Evolutionary conservation across 805 yeast species (phyloP), one percentile per base, ranked within the genome.

Genomic region (Nakazawaea molendinolei): DNA sequence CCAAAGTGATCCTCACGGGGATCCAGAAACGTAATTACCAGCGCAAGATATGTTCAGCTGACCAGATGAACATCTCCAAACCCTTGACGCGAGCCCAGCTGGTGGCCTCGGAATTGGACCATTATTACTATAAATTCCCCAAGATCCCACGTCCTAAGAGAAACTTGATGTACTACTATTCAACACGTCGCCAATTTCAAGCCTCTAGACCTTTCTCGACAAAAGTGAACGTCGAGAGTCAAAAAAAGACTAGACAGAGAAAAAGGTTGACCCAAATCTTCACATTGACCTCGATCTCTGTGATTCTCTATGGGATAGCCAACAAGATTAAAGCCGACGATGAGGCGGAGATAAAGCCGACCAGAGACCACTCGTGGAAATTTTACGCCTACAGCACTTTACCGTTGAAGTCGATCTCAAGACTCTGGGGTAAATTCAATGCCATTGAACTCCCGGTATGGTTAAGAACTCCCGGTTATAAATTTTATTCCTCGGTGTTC

Each of bases 341-440:
- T 12, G 42, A 43, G 22, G 63, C 53, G 18, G 58, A 56, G 25
- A 62, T 58, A 8, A 70, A 70, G 46, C 89, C 87, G 7, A 73
- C 74, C 5, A 25, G 17, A 9, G 37, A 38, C 14, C 79, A 76
- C 45, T 81, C 94, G 7, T 89, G 97, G 97, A 79, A 82, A 28
- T 73, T 90, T 39, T 89, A 86, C 51, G 81, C 92, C 21, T 92
- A 92, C 58, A 76, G 87, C 3, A 79, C 96, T 2, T 65, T 92
- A 31, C 99, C 99, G 1, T 69, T 92, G 53, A 86, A 89, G 53
- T 84, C 95, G 1, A 67, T 87, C 23, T 87, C 97, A 1, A 73
- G 99, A 43, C 60, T 90, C 30, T 92, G 99, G 99, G 99, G 99
- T 22, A 77, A 75, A 49, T 71, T 92, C 40, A 92, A 92, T 54